A percentile compares a stretch with the other conserved stretches of the same genome.
Conservation (phyloP, 2,329 filamentous ascomycete species). For the Leptographium radiaticola region DNA sequence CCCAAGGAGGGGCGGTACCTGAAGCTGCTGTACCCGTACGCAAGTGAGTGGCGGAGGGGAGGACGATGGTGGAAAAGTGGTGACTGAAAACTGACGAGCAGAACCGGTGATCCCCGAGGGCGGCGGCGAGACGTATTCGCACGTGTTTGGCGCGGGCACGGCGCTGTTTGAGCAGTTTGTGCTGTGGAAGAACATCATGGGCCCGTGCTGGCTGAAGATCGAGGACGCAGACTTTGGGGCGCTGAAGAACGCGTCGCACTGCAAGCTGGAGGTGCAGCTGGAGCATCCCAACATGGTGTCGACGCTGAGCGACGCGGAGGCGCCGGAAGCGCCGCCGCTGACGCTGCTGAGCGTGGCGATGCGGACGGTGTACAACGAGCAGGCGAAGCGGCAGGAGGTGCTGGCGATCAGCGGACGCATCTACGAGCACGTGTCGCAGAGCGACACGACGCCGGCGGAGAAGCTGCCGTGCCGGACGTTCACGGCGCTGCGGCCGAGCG, state of each 20-base stretch:
- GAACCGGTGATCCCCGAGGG: slow-evolving; percentile 59
- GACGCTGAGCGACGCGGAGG: slow-evolving; percentile 63
- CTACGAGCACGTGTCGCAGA: slow-evolving; percentile 80
- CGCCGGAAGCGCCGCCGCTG: slow-evolving; percentile 68
- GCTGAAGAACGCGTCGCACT: slow-evolving; percentile 89
- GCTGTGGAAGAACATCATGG: slow-evolving; percentile 98
- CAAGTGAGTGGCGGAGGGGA: slow-evolving; percentile 42
- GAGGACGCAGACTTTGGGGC: slow-evolving; percentile 70
- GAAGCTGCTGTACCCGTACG: slow-evolving; percentile 92
- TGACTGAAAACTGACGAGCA: slow-evolving; percentile 18
- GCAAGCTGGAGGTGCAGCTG: slow-evolving; percentile 83
- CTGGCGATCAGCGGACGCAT: slow-evolving; percentile 81
- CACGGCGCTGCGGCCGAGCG: slow-evolving; percentile 75
- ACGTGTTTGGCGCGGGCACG: slow-evolving; percentile 87
- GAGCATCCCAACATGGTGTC: slow-evolving; percentile 65
- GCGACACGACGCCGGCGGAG: slow-evolving; percentile 77
- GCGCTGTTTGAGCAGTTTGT: slow-evolving; percentile 96
- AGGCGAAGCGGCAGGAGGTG: slow-evolving; percentile 94
- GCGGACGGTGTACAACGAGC: slow-evolving; percentile 76
- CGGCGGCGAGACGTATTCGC: slow-evolving; percentile 79
- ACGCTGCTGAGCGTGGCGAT: slow-evolving; percentile 94
- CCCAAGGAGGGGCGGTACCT: slow-evolving; percentile 85
- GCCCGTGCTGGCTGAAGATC: slow-evolving; percentile 92
- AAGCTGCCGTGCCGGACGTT: slow-evolving; percentile 83
- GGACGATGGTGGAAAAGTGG: too few relatives aligned